Conservation (phyloP, 257 asterid species). For the Gynochthodes officinalis region DNA sequence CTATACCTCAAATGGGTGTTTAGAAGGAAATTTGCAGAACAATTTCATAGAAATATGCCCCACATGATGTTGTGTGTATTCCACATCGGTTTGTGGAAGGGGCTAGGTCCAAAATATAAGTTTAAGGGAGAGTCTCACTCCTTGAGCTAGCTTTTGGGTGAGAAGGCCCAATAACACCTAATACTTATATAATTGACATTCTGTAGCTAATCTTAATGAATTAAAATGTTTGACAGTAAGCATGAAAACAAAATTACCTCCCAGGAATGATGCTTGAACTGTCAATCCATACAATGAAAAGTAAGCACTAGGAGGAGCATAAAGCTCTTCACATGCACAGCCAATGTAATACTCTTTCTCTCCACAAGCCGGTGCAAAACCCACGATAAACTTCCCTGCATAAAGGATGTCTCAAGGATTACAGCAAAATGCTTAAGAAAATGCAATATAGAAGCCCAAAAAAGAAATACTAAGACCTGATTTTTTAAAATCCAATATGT, state of each 20-base stretch:
- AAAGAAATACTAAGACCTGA: conserved; percentile 48
- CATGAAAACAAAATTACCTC: conserved; percentile 60
- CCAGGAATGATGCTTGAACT: conserved; percentile 90
- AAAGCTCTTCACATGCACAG: conserved; percentile 86
- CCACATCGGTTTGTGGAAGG: too few species aligned
- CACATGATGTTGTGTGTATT: too few species aligned
- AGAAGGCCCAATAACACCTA: too few species aligned
- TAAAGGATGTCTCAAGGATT: not conserved
- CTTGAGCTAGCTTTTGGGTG: too few species aligned
- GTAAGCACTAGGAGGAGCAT: conserved; percentile 97
- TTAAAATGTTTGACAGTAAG: not conserved
- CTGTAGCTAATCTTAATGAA: not conserved
- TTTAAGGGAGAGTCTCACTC: too few species aligned
- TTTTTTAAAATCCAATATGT: conserved; percentile 77
- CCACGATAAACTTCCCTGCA: conserved; percentile 82
- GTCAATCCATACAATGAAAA: conserved; percentile 84
- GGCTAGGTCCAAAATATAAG: too few species aligned
- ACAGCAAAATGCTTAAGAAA: not conserved
- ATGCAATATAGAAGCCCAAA: not conserved
- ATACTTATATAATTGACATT: too few species aligned
- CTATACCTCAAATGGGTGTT: not conserved
- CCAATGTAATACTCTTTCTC: conserved; percentile 95
- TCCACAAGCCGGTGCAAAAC: conserved; percentile 77
- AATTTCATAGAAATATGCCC: not conserved
- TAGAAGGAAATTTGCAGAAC: not conserved